Percentiles rank a stretch among this genome's conserved stretches.
Evolutionary conservation across 2,329 filamentous ascomycete genomes (phyloP).

Genomic region (Colletotrichum sp.): DNA sequence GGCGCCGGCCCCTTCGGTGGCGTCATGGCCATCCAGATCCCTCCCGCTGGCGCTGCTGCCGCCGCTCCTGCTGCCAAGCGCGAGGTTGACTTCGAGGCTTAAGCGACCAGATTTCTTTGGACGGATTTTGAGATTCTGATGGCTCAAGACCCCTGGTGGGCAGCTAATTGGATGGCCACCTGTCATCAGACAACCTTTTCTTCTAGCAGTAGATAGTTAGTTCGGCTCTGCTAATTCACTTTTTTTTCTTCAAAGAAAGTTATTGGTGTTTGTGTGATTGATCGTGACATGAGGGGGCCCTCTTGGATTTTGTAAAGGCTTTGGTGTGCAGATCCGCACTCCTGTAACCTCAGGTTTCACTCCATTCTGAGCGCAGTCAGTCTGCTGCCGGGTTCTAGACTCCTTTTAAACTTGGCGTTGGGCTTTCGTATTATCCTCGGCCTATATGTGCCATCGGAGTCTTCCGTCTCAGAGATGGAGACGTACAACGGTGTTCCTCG

Average conservation of each 20-base stretch:
- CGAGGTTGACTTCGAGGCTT: neutral
- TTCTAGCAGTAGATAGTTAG: neutral
- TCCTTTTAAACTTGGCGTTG: neutral
- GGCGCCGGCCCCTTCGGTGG: slow-evolving; percentile 45
- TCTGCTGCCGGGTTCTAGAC: neutral
- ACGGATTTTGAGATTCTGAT: neutral
- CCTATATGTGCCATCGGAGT: neutral
- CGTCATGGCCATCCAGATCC: slow-evolving; percentile 44
- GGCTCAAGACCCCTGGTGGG: slow-evolving; percentile 1
- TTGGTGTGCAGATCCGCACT: neutral
- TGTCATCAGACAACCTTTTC: neutral
- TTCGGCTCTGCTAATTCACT: neutral
- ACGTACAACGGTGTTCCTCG: neutral
- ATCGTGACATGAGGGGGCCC: neutral
- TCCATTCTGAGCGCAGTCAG: neutral
- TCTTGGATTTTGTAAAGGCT: neutral
- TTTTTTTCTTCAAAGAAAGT: neutral
- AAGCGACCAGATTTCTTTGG: neutral
- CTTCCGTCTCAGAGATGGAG: neutral
- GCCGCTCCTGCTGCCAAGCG: slow-evolving; percentile 13
- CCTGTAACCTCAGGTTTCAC: neutral
- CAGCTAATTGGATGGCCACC: neutral
- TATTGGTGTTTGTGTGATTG: neutral
- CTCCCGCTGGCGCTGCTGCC: slow-evolving; percentile 7
- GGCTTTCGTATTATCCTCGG: neutral